Conservation (phyloP, 352 stramenopile species). For the Stramenopiles sp. region DNA sequence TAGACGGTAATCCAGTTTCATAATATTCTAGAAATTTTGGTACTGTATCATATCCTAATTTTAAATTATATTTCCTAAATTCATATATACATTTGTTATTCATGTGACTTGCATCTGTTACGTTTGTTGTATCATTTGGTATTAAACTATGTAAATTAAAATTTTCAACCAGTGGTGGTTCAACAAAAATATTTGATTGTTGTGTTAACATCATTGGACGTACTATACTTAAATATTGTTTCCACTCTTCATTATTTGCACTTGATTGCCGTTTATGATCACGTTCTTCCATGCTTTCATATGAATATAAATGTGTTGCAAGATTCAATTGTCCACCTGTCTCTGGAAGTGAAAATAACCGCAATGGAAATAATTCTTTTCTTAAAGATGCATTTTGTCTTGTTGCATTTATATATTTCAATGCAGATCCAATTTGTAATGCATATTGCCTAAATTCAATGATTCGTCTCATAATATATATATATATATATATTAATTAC, state of each 20-base stretch:
- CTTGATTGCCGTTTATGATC: background rate
- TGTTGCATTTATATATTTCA: background rate
- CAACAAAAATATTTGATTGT: background rate
- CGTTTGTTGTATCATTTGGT: background rate
- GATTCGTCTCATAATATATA: too few relatives aligned
- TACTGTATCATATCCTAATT: background rate
- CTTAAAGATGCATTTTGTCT: background rate
- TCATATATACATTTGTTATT: background rate
- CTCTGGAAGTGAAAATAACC: background rate
- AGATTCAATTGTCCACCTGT: background rate
- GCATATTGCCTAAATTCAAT: background rate
- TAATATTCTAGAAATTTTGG: background rate
- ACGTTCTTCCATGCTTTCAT: background rate
- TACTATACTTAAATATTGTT: background rate
- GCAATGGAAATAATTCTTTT: background rate
- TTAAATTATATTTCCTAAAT: background rate
- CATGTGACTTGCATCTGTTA: background rate
- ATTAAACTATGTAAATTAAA: background rate
- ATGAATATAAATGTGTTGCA: background rate
- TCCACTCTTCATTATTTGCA: background rate
- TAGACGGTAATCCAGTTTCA: background rate
- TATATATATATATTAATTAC: too few relatives aligned
- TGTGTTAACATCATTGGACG: background rate
- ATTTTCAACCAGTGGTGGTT: background rate
- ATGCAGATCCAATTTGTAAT: background rate